Evolutionary conservation across 345 rosid species (phyloP).

Genomic region (Lepidium africanum): DNA sequence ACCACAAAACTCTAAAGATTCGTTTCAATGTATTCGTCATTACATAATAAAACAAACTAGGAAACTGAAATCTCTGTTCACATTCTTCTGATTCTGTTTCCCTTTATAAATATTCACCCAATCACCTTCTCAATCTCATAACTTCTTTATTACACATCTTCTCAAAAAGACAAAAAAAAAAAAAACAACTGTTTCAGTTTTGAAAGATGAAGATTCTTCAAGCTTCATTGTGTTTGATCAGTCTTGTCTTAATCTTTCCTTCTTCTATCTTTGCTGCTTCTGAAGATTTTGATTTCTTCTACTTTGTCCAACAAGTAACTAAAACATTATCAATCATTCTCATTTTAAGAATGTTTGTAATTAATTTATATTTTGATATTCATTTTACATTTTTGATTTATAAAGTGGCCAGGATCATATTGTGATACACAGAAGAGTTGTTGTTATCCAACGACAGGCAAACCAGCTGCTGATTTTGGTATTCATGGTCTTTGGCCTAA

Average conservation of each 20-base stretch:
- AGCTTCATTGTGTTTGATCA: conserved; percentile 6
- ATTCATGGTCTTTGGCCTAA: conserved; percentile 99
- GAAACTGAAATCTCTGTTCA: conserved; percentile 22
- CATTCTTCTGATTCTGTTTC: conserved; percentile 10
- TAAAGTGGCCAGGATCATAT: conserved; percentile 94
- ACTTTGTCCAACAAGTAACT: conserved; percentile 81
- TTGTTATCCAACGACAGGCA: conserved; percentile 80
- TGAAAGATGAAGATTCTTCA: conserved; percentile 18
- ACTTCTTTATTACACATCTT: neutral
- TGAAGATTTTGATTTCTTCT: conserved; percentile 85
- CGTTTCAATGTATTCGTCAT: conserved; percentile 10
- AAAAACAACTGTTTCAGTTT: neutral
- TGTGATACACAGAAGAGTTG: conserved; percentile 65
- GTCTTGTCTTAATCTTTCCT: conserved; percentile 28
- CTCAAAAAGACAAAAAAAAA: neutral
- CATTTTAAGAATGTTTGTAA: neutral
- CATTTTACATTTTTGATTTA: neutral
- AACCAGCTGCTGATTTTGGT: conserved; percentile 84
- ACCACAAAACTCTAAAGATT: conserved; percentile 13
- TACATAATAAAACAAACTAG: neutral
- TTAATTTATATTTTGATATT: neutral
- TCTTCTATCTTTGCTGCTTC: conserved; percentile 33
- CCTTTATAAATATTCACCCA: neutral
- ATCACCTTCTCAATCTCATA: neutral
- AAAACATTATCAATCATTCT: neutral